These are phyloP conservation scores for Dryas drummondii DNA, from an alignment of 306 rosid genomes.

Conservation along the genomic window DNA sequence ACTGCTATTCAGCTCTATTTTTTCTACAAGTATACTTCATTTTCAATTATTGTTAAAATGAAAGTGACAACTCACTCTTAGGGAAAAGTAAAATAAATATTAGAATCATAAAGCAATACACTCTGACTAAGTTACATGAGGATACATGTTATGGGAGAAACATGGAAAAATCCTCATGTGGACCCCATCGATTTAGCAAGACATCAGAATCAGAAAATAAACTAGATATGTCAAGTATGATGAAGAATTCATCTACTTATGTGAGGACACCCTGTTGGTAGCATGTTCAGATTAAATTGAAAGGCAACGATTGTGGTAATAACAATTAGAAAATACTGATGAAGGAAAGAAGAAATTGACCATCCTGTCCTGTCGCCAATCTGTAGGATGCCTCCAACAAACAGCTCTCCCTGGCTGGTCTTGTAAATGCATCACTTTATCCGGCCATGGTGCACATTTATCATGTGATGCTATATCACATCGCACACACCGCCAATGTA, in stretches of 20 bases:
- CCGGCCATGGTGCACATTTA: slow-evolving; percentile 92
- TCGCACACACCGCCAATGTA: slow-evolving; percentile 60
- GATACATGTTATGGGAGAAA: neutral
- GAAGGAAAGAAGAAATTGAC: slow-evolving; percentile 78
- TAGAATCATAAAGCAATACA: neutral
- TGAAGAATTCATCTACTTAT: neutral
- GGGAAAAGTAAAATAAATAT: neutral
- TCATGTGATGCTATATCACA: slow-evolving; percentile 68
- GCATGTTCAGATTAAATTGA: neutral
- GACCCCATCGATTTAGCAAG: neutral
- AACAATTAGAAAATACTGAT: slow-evolving; percentile 24
- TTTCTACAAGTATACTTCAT: neutral
- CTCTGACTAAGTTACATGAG: neutral
- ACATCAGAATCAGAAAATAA: neutral
- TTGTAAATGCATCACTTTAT: slow-evolving; percentile 43
- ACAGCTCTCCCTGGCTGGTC: slow-evolving; percentile 58
- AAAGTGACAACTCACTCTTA: neutral
- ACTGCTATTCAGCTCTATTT: neutral
- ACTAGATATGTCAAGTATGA: neutral
- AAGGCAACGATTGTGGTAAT: neutral
- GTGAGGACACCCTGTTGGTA: neutral
- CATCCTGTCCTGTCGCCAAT: slow-evolving; percentile 72
- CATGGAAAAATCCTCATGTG: neutral
- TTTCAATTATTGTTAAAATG: neutral
- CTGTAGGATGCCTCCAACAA: slow-evolving; percentile 89